These are phyloP conservation scores for Diplodia corticola DNA, from an alignment of 2,329 filamentous ascomycete genomes.

Conservation along the genomic window DNA sequence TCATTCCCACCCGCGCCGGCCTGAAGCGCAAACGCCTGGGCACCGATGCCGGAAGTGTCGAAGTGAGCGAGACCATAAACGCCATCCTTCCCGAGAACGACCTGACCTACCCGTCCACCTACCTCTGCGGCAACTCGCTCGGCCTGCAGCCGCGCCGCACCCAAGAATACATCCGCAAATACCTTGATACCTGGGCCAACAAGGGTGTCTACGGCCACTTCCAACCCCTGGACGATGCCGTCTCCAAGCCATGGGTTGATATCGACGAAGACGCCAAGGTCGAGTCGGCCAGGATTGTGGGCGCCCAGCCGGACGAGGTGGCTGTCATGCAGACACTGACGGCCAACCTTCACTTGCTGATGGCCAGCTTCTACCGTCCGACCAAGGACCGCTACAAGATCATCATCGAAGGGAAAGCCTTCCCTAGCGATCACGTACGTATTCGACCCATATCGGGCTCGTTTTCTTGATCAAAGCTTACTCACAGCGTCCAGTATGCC, in stretches of 20 bases:
- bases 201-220: constrained; percentile 88
- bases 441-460: not conserved
- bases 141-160: constrained; percentile 77
- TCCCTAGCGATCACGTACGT: constrained; percentile 78
- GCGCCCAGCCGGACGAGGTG: constrained; percentile 70
- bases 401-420: constrained; percentile 85
- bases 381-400: constrained; percentile 69
- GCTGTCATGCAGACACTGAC: constrained; percentile 88
- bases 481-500: constrained; percentile 61
- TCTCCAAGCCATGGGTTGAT: constrained; percentile 72
- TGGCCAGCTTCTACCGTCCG: constrained; percentile 82
- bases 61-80: constrained; percentile 9
- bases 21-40: constrained; percentile 60
- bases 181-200: constrained; percentile 80
- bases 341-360: constrained; percentile 75
- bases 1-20: constrained; percentile 73
- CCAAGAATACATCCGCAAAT: constrained; percentile 65
- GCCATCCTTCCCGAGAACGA: constrained; percentile 23
- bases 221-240: constrained; percentile 64
- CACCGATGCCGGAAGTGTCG: not conserved
- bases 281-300: constrained; percentile 72
- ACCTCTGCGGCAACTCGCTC: constrained; percentile 88
- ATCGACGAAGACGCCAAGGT: constrained; percentile 73
- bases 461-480: not conserved
- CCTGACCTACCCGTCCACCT: constrained; percentile 57